Evolutionary conservation across 345 rosid species (phyloP), one percentile per base, ranked within the genome.

Genomic region (Citrus hindsii): DNA sequence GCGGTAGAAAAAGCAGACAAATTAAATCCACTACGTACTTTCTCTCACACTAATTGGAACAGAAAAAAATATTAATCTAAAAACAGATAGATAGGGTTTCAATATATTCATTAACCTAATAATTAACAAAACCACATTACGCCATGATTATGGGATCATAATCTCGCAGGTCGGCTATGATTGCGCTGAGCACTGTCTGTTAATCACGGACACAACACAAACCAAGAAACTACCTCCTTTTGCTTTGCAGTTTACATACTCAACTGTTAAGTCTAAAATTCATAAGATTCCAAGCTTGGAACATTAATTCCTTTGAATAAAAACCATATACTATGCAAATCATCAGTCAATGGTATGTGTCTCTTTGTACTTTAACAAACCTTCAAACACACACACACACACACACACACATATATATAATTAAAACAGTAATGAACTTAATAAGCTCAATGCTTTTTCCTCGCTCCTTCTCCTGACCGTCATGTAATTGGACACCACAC

Each of bases 81-180:
- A 69, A 21, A 75, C 1, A 12, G 4, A 38, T 42, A 59, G 70
- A 77, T 77, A 62, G 63, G 53, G 35, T 10, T 60, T 24, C 58
- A 53, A 53, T 69, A 5, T 66, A 21, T 35, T 66, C 48, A 35
- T 75, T 60, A 78, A 82, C 71, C 59, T 27, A 72, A 58, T 70
- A 42, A 74, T 37, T 67, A 73, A 40, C 25, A 55, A 18, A 65
- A 18, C 40, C 42, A 32, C 71, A 81, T 84, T 82, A 82, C 82
- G 79, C 77, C 82, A 84, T 89, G 87, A 88, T 83, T 85, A 71
- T 74, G 90, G 91, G 91, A 87, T 89, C 86, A 85, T 81, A 86
- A 85, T 85, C 89, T 86, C 71, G 84, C 86, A 87, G 84, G 84
- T 85, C 89, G 87, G 95, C 97, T 89, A 83, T 85, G 88, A 90